phyloP scores from a whole-genome alignment of 2,329 filamentous ascomycete genomes.

The Venturia pyrina region DNA sequence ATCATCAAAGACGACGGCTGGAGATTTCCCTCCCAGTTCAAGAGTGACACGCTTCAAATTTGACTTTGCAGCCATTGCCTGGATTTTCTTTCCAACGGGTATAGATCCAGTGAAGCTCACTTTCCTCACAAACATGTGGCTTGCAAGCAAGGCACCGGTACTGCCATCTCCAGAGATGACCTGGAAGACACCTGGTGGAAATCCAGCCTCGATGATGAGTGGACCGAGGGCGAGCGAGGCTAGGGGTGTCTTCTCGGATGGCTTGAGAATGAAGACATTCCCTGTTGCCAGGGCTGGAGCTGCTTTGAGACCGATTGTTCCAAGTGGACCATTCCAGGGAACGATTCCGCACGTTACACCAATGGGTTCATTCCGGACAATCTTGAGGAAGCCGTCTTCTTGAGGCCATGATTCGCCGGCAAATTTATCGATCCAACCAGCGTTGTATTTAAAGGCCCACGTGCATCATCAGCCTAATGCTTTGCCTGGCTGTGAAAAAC shows the following conservation, averaged over 20 bases:
- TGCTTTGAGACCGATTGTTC: slow-evolving; percentile 28
- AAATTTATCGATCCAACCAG: slow-evolving; percentile 32
- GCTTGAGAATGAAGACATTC: slow-evolving; percentile 29
- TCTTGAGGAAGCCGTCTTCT: slow-evolving; percentile 37
- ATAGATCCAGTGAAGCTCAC: slow-evolving; percentile 34
- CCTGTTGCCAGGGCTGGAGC: slow-evolving; percentile 26
- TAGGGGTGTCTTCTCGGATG: slow-evolving; percentile 31
- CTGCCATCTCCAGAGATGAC: slow-evolving; percentile 28
- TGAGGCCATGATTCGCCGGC: slow-evolving; percentile 30
- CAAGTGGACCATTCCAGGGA: slow-evolving; percentile 32
- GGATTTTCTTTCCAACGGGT: slow-evolving; percentile 29
- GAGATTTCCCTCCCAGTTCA: slow-evolving; percentile 36
- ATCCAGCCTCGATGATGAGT: slow-evolving; percentile 30
- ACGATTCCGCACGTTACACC: slow-evolving; percentile 34
- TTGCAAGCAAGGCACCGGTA: slow-evolving; percentile 28
- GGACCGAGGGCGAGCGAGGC: slow-evolving; percentile 28
- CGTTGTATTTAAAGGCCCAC: slow-evolving; percentile 26
- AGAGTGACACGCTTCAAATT: slow-evolving; percentile 35
- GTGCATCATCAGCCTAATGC: slow-evolving; percentile 15
- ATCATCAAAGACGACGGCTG: slow-evolving; percentile 35
- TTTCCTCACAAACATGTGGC: slow-evolving; percentile 30
- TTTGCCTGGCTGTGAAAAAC: neutral
- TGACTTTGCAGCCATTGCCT: slow-evolving; percentile 29
- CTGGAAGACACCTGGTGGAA: slow-evolving; percentile 33
- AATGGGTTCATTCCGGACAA: slow-evolving; percentile 32